phyloP scores from a whole-genome alignment of 78 protist species.

The Isochrysis galbana region DNA sequence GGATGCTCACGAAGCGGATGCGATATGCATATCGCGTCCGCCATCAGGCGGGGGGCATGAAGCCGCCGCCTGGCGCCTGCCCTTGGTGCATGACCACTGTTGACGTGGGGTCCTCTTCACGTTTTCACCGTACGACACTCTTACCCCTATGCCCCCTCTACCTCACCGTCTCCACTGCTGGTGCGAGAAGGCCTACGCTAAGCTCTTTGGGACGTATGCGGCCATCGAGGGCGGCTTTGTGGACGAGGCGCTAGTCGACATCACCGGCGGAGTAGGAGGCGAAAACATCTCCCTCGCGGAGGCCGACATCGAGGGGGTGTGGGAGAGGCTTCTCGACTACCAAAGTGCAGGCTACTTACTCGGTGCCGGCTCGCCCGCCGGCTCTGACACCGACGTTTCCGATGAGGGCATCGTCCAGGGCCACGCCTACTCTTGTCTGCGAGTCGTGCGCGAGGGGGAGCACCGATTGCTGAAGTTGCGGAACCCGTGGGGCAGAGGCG shows the following conservation, averaged over 20 bases:
- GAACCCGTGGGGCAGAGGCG: slow-evolving; percentile 68
- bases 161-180: not conserved
- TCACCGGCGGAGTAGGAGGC: slow-evolving; percentile 36
- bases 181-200: slow-evolving; percentile 26
- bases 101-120: too few relatives aligned
- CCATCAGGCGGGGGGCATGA: too few relatives aligned
- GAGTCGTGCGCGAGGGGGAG: not conserved
- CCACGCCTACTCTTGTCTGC: slow-evolving; percentile 12
- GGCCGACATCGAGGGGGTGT: not conserved
- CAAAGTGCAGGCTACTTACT: not conserved
- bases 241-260: slow-evolving; percentile 36
- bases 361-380: not conserved
- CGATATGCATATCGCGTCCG: too few relatives aligned
- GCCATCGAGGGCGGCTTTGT: not conserved
- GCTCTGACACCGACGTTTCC: not conserved
- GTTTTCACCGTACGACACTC: too few relatives aligned
- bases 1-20: too few relatives aligned
- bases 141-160: too few relatives aligned
- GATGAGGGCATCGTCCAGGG: not conserved
- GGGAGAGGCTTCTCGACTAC: not conserved
- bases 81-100: too few relatives aligned
- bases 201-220: not conserved
- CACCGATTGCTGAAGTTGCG: slow-evolving; percentile 12
- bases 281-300: not conserved
- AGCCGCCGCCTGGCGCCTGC: too few relatives aligned